A percentile compares a stretch with the other conserved stretches of the same genome.
phyloP scores from a whole-genome alignment of 108 stramenopile genomes.

The Conticribra weissflogii region DNA sequence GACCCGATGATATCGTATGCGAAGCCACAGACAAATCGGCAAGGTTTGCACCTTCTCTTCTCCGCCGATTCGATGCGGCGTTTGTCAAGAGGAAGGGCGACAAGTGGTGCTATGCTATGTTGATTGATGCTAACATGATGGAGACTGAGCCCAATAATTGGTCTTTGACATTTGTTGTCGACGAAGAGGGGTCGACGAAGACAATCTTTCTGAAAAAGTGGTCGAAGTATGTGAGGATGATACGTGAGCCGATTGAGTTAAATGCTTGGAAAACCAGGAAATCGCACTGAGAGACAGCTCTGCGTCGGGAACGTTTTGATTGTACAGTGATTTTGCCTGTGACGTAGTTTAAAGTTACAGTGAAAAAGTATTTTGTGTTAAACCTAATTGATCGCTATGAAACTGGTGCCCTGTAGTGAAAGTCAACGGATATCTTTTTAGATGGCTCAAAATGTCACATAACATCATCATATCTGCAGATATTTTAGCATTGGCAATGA shows the following conservation, averaged over 20 bases:
- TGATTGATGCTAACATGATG: neutral
- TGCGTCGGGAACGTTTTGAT: no score
- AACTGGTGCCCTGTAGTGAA: no score
- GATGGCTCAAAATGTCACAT: no score
- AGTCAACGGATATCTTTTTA: no score
- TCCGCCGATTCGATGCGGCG: neutral
- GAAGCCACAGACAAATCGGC: neutral
- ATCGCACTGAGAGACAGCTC: no score
- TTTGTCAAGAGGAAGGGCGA: neutral
- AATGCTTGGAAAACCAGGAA: no score
- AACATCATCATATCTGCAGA: no score
- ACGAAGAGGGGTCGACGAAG: neutral
- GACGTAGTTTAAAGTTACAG: no score
- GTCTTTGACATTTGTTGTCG: neutral
- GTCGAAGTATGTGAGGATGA: neutral
- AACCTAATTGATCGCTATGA: no score
- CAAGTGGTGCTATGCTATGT: neutral
- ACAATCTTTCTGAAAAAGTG: neutral
- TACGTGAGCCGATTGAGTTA: neutral
- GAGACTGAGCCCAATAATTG: neutral
- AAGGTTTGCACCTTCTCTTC: neutral
- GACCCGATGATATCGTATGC: neutral
- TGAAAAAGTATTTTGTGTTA: no score
- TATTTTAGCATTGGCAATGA: no score
- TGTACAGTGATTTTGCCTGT: no score